Base-by-base conservation (phyloP, 2,329 filamentous ascomycete species). In the Furcasterigmium sp. region DNA sequence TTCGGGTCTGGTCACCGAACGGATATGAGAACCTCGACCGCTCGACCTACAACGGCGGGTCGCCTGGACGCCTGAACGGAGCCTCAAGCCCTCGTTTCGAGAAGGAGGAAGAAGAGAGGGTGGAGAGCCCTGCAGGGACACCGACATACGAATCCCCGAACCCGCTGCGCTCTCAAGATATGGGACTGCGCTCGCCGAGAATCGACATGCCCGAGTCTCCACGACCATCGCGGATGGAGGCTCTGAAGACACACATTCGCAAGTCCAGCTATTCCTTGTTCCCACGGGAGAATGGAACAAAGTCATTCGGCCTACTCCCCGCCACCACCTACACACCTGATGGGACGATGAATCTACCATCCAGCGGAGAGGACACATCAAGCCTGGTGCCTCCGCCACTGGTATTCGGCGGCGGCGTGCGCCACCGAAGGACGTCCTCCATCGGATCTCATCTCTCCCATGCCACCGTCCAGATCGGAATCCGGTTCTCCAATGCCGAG, bases 381-480 rank as follows among this genome's bases (percentile, higher is more conserved):
- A 29, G 37, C 17, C 47, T 51, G 17, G 42, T 39, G 14, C 48
- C 48, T 5, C 48, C 48, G n/a, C 48, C 48, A 9, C 39, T 43
- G 11, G 43, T 51, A 7, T 44, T 45, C 11, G 44, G 43, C 17
- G 62, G 63, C 34, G 61, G 60, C 5, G 55, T 58, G 13, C 66
- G 70, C n/a, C 76, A 76, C 54, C 65, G 68, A 15, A 72, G 82
- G 36, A 70, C 79, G 46, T 81, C 80, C 5, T 87, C 83, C 1
- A 68, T 80, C 34, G 70, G 69, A 14, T 86, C 83, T 36, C 78
- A 78, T 9, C 32, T 35, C n/a, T 35, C 32, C 11, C 39, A 41
- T 17, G 82, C 82, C 19, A 87, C 82, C 1, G 82, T 87, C 10
- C 82, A 86, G 55, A 87, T 87, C 41, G 84, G 83, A 2, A 68